Evolutionary conservation across 148 eudicot genomes (phyloP).

Genomic region (Polygonum maritimum): DNA sequence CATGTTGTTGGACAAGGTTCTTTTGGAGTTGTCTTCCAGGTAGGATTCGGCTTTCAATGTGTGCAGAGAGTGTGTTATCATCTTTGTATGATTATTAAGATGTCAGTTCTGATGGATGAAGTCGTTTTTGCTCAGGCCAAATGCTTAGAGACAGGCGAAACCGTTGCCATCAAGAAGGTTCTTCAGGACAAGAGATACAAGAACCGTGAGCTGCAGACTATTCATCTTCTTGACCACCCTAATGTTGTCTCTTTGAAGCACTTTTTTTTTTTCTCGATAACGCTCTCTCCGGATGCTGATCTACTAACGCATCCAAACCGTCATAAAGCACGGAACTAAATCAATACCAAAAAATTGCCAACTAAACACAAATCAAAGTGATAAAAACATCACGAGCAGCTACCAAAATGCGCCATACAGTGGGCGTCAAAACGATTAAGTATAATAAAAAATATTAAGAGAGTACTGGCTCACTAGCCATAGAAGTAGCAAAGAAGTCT

Average conservation of each 20-base stretch:
- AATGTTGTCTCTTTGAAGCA: conserved; percentile 66
- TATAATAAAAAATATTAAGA: too few species aligned
- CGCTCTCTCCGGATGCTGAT: too few species aligned
- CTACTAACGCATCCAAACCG: too few species aligned
- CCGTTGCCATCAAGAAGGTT: conserved; percentile 86
- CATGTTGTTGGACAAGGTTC: conserved; percentile 60
- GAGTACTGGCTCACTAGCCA: too few species aligned
- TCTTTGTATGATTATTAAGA: neutral
- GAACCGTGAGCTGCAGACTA: conserved; percentile 72
- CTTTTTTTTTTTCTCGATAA: conserved; percentile 76
- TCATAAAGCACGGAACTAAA: too few species aligned
- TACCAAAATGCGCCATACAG: too few species aligned
- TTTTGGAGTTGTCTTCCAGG: conserved; percentile 66
- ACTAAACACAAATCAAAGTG: too few species aligned
- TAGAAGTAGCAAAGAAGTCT: too few species aligned
- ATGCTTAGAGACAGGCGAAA: conserved; percentile 78
- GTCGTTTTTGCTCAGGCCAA: conserved; percentile 38
- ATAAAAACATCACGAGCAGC: too few species aligned
- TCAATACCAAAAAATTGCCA: too few species aligned
- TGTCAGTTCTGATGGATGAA: conserved; percentile 6
- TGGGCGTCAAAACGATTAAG: too few species aligned
- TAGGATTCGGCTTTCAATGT: conserved; percentile 1
- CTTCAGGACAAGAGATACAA: conserved; percentile 83
- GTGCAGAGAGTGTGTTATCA: neutral
- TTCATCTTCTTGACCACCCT: conserved; percentile 73